A percentile compares a stretch with the other conserved stretches of the same genome.
phyloP scores from a whole-genome alignment of 2,329 filamentous ascomycete species.

The Neofusicoccum cordaticola region DNA sequence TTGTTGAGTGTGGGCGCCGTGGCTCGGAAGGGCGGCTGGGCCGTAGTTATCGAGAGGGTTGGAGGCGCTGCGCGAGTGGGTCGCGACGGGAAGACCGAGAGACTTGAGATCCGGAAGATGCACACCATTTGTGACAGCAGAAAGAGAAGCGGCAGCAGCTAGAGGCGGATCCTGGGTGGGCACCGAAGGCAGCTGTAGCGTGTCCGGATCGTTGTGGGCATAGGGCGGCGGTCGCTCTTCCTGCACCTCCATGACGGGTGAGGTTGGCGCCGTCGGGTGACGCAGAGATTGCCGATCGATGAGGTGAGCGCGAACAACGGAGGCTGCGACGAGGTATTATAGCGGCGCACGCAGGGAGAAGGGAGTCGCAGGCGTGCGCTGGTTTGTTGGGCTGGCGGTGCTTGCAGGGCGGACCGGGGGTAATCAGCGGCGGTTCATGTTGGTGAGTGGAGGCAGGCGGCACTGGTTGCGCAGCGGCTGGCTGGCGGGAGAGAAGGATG shows the following conservation, averaged over 20 bases:
- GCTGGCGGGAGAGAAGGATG: background rate
- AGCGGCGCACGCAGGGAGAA: background rate
- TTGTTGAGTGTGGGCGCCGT: constrained; percentile 24
- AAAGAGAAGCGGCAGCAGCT: constrained; percentile 13
- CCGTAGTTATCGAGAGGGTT: constrained; percentile 22
- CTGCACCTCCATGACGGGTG: constrained; percentile 25
- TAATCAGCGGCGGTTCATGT: constrained; percentile 1
- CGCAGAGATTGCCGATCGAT: constrained; percentile 14
- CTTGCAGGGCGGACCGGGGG: background rate
- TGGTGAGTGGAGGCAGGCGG: constrained; percentile 1
- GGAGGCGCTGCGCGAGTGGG: constrained; percentile 29
- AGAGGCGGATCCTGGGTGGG: constrained; percentile 35
- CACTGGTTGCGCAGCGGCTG: background rate
- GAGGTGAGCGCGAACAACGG: background rate
- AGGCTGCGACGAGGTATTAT: background rate
- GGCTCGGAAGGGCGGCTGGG: constrained; percentile 36
- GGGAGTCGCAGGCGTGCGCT: background rate
- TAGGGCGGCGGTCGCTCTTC: constrained; percentile 42
- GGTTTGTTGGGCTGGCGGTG: background rate
- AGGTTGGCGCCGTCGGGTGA: constrained; percentile 14
- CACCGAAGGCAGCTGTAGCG: constrained; percentile 42
- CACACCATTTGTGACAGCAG: constrained; percentile 25
- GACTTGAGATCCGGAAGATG: constrained; percentile 46
- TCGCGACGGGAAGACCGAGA: constrained; percentile 41
- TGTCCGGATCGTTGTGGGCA: constrained; percentile 40